phyloP scores from a whole-genome alignment of 106 monocot species.

The Dendrobium nobile region DNA sequence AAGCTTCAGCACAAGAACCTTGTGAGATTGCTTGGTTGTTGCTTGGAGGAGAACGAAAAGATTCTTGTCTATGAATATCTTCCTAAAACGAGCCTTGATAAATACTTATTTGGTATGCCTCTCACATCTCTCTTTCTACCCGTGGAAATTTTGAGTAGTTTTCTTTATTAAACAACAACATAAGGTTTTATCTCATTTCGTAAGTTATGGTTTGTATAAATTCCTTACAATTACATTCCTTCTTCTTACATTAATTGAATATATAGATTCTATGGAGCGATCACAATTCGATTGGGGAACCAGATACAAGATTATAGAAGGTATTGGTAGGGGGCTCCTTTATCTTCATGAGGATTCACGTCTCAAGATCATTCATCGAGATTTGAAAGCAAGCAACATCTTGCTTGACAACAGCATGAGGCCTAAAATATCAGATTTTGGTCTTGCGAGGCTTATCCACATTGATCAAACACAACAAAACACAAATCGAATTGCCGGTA shows the following conservation, averaged over 20 bases:
- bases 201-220: neutral
- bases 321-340: slow-evolving; percentile 38
- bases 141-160: too few relatives aligned
- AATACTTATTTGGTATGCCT: slow-evolving; percentile 2
- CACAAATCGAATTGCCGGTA: slow-evolving; percentile 35
- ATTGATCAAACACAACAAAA: slow-evolving; percentile 18
- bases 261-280: neutral
- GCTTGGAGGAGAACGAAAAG: slow-evolving; percentile 9
- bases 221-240: neutral
- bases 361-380: slow-evolving; percentile 38
- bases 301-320: slow-evolving; percentile 29
- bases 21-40: slow-evolving; percentile 13
- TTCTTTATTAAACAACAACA: too few relatives aligned
- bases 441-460: slow-evolving; percentile 37
- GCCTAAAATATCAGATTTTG: slow-evolving; percentile 54
- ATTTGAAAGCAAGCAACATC: slow-evolving; percentile 46
- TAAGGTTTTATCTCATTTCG: neutral
- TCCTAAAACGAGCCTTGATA: slow-evolving; percentile 7
- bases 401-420: slow-evolving; percentile 39
- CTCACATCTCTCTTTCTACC: neutral
- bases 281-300: slow-evolving; percentile 21
- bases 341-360: slow-evolving; percentile 47
- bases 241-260: neutral
- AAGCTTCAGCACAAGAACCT: slow-evolving; percentile 19
- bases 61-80: slow-evolving; percentile 13